Percentiles rank a stretch among this genome's conserved stretches.
Evolutionary conservation across 441 rosid genomes (phyloP).

Genomic region (Rhodomyrtus psidioides): DNA sequence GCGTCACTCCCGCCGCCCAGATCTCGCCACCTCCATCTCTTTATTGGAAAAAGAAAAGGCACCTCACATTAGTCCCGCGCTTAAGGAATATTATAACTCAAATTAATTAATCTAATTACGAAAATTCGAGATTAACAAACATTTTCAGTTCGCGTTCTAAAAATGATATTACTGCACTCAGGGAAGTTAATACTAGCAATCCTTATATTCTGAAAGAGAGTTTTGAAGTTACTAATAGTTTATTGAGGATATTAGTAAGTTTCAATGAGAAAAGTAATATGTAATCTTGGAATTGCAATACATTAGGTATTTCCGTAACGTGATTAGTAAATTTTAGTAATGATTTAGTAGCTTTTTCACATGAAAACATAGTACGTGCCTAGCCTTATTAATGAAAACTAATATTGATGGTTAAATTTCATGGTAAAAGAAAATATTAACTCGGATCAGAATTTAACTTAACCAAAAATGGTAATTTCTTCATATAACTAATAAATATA

Average conservation of each 20-base stretch:
- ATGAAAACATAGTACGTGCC: background rate
- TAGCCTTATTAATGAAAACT: background rate
- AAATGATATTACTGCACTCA: too few species aligned
- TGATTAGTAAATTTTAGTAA: too few species aligned
- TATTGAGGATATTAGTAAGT: background rate
- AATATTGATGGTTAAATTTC: fast-evolving
- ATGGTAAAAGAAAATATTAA: background rate
- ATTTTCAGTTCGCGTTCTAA: too few species aligned
- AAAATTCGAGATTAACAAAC: background rate
- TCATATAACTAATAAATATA: background rate
- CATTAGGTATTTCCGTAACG: background rate
- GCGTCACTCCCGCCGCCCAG: background rate
- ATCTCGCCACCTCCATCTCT: background rate
- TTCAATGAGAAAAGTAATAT: background rate
- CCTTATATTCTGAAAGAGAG: fast-evolving
- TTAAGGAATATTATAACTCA: background rate
- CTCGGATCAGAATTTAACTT: too few species aligned
- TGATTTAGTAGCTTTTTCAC: background rate
- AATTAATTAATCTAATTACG: background rate
- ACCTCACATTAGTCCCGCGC: background rate
- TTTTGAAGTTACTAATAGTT: too few species aligned
- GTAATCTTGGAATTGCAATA: fast-evolving
- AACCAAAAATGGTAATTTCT: background rate
- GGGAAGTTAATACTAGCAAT: background rate
- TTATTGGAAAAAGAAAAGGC: background rate